Base-by-base conservation (phyloP, 1,139 yeast species). In the Eremothecium gossypii region DNA sequence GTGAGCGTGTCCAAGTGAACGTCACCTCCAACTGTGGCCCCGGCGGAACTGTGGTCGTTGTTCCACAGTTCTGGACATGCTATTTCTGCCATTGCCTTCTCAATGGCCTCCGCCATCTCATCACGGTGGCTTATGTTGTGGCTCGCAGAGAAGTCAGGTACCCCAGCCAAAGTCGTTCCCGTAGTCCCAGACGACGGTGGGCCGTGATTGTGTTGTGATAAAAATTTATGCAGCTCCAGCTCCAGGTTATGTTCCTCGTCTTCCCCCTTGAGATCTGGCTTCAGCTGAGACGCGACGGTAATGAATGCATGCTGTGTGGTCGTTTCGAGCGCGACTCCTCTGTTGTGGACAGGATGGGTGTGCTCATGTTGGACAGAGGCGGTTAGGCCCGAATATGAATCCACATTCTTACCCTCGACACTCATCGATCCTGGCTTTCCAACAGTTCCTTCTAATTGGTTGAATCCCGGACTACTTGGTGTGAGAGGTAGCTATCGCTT, bases 1-100 rank as follows among this genome's bases (percentile, higher is more conserved):
- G 58, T 54, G 8, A 58, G 46, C 39, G 51, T 52, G 31, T 50
- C 49, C 30, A 45, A 42, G 14, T 43, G 41, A 7, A 43, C 36
- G 12, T 46, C 40, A 17, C 14, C 27, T 46, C 46, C n/a, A 44
- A 33, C 40, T 30, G 35, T 33, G n/a, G 30, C 23, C 9, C 27
- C 40, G 26, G 27, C 28, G 7, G 30, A 33, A 3, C 39, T 11
- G 30, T 40, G 46, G 27, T 45, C 49, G 7, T 45, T 38, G 12
- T 14, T 33, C 33, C 41, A 38, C 30, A 43, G 34, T 11, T 46
- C 46, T 2, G 49, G 49, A 26, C 46, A 38, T 29, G 46, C 49
- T 38, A 46, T 44, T 30, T 46, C 47, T 3, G 45, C 41, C 11
- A 51, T 49, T 7, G 49, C 53, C 23, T 45, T 40, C 36, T 49